These are phyloP conservation scores for Schizochytrium sp. DNA, from an alignment of 108 stramenopile genomes.

Conservation along the genomic window DNA sequence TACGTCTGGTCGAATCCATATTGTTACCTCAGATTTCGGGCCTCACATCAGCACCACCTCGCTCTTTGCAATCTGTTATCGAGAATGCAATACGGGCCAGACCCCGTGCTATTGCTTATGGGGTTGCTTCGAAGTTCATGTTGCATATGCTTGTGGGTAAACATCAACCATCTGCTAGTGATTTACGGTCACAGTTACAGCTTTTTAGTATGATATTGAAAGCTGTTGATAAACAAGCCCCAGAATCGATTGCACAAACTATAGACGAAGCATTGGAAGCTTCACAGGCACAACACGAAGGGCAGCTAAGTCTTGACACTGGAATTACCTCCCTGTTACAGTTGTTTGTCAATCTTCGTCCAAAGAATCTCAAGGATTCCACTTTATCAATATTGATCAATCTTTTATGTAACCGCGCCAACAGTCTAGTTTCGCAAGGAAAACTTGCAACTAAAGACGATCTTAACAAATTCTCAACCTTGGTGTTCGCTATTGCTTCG, in stretches of 20 bases:
- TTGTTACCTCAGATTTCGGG: not conserved
- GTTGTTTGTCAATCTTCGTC: too few relatives aligned
- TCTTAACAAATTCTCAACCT: not conserved
- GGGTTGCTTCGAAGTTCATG: not conserved
- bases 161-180: not conserved
- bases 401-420: not conserved
- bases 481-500: not conserved
- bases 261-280: not conserved
- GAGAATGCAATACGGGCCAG: not conserved
- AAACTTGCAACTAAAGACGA: not conserved
- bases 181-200: constrained; percentile 6
- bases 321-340: too few relatives aligned
- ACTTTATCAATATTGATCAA: too few relatives aligned
- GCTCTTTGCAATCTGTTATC: not conserved
- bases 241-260: not conserved
- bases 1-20: not conserved
- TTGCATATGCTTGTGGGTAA: not conserved
- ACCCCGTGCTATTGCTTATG: not conserved
- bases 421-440: not conserved
- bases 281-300: too few relatives aligned
- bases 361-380: too few relatives aligned
- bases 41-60: not conserved
- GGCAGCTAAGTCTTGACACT: too few relatives aligned
- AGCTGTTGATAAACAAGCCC: not conserved
- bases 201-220: not conserved